Base-by-base conservation (phyloP, 2,329 filamentous ascomycete genomes). In the Aspergillus phoenicis region DNA sequence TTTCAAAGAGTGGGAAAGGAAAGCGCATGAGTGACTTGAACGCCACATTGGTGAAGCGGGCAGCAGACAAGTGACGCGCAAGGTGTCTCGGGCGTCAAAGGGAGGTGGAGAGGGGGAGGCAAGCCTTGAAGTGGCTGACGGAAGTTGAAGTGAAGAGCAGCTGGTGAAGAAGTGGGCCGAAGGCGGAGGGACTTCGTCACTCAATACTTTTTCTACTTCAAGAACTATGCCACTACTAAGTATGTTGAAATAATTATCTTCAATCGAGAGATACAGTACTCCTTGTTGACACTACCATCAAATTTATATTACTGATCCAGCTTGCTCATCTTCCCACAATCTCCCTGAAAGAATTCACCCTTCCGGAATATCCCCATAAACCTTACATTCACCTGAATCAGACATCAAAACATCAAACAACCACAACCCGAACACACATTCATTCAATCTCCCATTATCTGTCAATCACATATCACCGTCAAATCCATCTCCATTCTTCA, bases 1-100 rank as follows among this genome's bases (percentile, higher is more conserved):
- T 72, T 71, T 73, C 69, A 73, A 69, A 68, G 67, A 68, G 63
- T 71, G 67, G 66, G 73, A 75, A 71, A 71, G 71, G 70, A 71
- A 70, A 71, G 65, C 67, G 68, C 68, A 70, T 60, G 66, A 65
- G 70, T 71, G 71, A 76, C 68, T 70, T 73, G 68, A 69, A 71
- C 68, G 69, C 75, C 74, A 77, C 76, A 78, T 78, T 76, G 71
- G 71, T 62, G 63, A 66, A 43, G 51, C 28, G 24, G 33, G 38
- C 26, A 54, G 41, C 28, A 45, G 15, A 24, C 41, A 39, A 57
- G 49, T 56, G 57, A 62, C 45, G 64, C 64, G 60, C 64, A 64
- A 60, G 33, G 33, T 51, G 60, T 62, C 47, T 61, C 24, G 58
- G 57, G 39, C 52, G 52, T 45, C 52, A 45, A 55, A n/a, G 33